A percentile compares a stretch with the other conserved stretches of the same genome.
phyloP scores from a whole-genome alignment of 208 protist species.

The Acanthamoeba quina region DNA sequence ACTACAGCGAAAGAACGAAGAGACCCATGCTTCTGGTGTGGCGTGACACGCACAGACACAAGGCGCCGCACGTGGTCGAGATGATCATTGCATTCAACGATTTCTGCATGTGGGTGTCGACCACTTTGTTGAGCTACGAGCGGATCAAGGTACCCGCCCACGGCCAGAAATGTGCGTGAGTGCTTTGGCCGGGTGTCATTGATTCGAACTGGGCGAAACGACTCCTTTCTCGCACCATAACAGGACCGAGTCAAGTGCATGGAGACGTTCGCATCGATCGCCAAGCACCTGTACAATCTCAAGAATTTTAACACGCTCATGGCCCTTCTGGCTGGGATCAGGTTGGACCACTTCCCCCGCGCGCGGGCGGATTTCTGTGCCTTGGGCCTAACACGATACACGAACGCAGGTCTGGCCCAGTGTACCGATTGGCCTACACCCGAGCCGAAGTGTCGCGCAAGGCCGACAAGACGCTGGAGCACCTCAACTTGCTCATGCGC shows the following conservation, averaged over 20 bases:
- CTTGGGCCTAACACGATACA: background rate
- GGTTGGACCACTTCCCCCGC: background rate
- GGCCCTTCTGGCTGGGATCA: slow-evolving; percentile 80
- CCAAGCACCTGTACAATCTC: slow-evolving; percentile 75
- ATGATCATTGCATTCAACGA: slow-evolving; percentile 79
- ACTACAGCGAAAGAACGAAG: background rate
- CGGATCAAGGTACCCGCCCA: background rate
- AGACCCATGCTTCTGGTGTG: background rate
- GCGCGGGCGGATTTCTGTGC: background rate
- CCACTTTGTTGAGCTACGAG: slow-evolving; percentile 70
- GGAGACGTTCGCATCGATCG: slow-evolving; percentile 77
- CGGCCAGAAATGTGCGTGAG: too few species aligned
- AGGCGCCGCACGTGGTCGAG: slow-evolving; percentile 76
- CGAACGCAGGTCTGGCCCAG: background rate
- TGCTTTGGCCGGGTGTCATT: too few species aligned
- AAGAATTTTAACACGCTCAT: slow-evolving; percentile 86
- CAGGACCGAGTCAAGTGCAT: slow-evolving; percentile 71
- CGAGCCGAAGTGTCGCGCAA: slow-evolving; percentile 48
- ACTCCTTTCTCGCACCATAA: background rate
- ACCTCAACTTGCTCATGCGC: slow-evolving; percentile 81
- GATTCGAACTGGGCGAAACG: too few species aligned
- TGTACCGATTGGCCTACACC: slow-evolving; percentile 77
- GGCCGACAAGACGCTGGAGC: slow-evolving; percentile 44
- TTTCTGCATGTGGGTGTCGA: slow-evolving; percentile 80
- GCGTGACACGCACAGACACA: background rate